A percentile compares a stretch with the other conserved stretches of the same genome.
These are phyloP conservation scores for Cryphonectria naterciae DNA, from an alignment of 2,329 filamentous ascomycete genomes.

Conservation along the genomic window DNA sequence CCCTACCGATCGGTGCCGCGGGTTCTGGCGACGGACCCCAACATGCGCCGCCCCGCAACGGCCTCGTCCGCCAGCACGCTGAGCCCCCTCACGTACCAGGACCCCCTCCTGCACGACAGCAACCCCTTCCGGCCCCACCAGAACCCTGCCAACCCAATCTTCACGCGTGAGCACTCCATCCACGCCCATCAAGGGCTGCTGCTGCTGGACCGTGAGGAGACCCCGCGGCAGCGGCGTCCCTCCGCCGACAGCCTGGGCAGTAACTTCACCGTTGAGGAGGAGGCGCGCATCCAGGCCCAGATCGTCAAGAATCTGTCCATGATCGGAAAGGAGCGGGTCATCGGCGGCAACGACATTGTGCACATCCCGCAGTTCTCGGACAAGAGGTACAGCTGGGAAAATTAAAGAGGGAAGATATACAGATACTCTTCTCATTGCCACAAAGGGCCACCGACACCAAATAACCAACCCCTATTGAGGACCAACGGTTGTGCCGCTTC, in stretches of 20 bases:
- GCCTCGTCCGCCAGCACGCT: conserved; percentile 29
- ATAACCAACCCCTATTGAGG: neutral
- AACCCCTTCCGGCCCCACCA: conserved; percentile 22
- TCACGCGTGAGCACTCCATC: conserved; percentile 21
- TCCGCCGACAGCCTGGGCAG: conserved; percentile 56
- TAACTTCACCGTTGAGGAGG: conserved; percentile 61
- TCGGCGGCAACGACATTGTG: conserved; percentile 49
- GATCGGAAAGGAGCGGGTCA: conserved; percentile 47
- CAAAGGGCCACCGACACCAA: no score
- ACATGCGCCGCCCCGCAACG: neutral
- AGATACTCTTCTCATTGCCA: no score
- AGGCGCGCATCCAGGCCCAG: conserved; percentile 35
- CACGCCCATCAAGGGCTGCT: neutral
- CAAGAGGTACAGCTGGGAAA: conserved; percentile 57
- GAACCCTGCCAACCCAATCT: conserved; percentile 21
- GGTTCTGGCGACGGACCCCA: neutral
- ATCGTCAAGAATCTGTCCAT: conserved; percentile 30
- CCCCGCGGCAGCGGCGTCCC: conserved; percentile 29
- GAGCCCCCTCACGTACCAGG: conserved; percentile 34
- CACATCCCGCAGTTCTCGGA: conserved; percentile 57
- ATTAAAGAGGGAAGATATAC: conserved; percentile 25
- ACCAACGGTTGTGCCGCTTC: neutral
- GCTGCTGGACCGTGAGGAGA: neutral
- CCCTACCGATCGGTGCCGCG: conserved; percentile 13
- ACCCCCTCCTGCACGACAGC: conserved; percentile 32